Evolutionary conservation across 345 rosid species (phyloP), one percentile per base, ranked within the genome.

Genomic region (Isatis tinctoria): DNA sequence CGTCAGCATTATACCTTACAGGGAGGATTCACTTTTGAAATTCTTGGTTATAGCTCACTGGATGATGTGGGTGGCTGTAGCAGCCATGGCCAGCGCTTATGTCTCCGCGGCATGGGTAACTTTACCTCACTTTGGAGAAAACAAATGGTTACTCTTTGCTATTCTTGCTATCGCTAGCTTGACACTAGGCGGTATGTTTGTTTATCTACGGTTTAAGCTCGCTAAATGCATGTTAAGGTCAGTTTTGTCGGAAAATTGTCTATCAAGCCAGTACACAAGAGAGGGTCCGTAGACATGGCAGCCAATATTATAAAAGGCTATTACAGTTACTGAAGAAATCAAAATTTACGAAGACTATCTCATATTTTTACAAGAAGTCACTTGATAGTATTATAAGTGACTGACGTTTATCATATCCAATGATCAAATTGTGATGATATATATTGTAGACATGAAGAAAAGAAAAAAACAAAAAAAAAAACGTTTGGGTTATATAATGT

Each of bases 1-100:
- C 6, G n/a, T 69, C 1, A 78, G 75, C 62, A 52, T 82, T 40
- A 66, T 80, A 6, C 78, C 85, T 0, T 82, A 74, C 56, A 52
- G 5, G 8, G 64, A 67, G 8, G 63, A 67, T 4, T 63, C 73
- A 32, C 65, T 72, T 8, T 70, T 26, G 65, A 74, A 32, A 4
- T 59, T 77, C 30, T 22, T 82, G 44, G 40, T 49, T 43, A 24
- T 75, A 8, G 22, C 81, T 26, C 81, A 84, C 18, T 37, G 75
- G 69, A 64, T 61, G 51, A 65, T 77, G 82, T 77, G 82, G 81
- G 68, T 79, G 28, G 80, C 83, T n/a, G 60, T 74, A 33, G 72
- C 73, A 27, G 77, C 74, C 70, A 84, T 78, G 83, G 79, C 79
- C 40, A 62, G 63, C 4, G 81, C 82, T 74, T 80, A 67, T 45